Evolutionary conservation across 1,284 basidiomycete species (phyloP), one percentile per base, ranked within the genome.

Genomic region (Tylopilus sp.): DNA sequence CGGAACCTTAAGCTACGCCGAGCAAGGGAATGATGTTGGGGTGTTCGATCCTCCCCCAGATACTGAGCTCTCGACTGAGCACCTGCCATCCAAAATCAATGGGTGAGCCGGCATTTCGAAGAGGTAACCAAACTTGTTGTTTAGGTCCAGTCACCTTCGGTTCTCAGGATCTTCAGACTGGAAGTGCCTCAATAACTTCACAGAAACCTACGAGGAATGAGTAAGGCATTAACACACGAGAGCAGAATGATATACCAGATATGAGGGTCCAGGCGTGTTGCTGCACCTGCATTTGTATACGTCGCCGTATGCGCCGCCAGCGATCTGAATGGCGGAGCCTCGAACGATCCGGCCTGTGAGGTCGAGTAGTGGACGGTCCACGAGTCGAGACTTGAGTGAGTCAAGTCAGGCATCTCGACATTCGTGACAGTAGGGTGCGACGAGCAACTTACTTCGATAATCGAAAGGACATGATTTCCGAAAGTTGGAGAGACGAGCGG

Each of bases 151-250:
- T n/a, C n/a, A 30, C 31, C 26, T 30, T 18, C 15, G 25, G 5
- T 23, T 39, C 25, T 41, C 34, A 2, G 31, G 34, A 12, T 52
- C 7, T 12, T 41, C 49, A 1, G 6, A 46, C 21, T 25, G 30
- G 6, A 41, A 54, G 16, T 55, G 35, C 25, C 52, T 52, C 18
- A 37, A 10, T 0, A 11, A 4, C 23, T 55, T 53, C 29, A 53
- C 41, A 13, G 52, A 48, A 25, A 54, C 39, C 41, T 54, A 8
- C 1, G 11, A 4, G n/a, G 7, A 8, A 19, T 53, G 25, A 41
- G 9, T 4, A 41, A 5, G 11, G 16, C 2, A 12, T 9, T 16
- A 16, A 19, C 15, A 10, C 6, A 9, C 8, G 13, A 28, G 23
- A 6, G 16, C 1, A 6, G 13, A 21, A 4, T 3, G n/a, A 11